Evolutionary conservation across 2,329 filamentous ascomycete genomes (phyloP).

Genomic region (Whalleya microplaca): DNA sequence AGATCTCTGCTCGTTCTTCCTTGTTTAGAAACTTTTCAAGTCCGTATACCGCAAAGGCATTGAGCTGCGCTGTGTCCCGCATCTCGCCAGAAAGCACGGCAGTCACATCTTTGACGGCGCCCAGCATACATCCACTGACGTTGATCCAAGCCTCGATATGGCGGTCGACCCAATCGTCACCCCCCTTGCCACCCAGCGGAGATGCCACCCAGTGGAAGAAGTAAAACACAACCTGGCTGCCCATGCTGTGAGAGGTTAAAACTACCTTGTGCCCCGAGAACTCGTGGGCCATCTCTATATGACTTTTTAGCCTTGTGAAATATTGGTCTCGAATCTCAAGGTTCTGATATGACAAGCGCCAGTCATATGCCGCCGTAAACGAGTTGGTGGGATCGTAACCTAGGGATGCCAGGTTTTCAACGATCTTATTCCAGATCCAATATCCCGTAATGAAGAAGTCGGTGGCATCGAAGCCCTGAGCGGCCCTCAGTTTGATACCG

Average conservation of each 20-base stretch:
- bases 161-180: slow-evolving; percentile 85
- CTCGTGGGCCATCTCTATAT: slow-evolving; percentile 83
- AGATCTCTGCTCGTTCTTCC: slow-evolving; percentile 89
- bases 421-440: slow-evolving; percentile 99
- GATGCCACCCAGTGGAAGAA: slow-evolving; percentile 83
- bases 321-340: slow-evolving; percentile 91
- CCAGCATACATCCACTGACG: slow-evolving; percentile 96
- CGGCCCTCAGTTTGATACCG: slow-evolving; percentile 85
- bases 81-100: slow-evolving; percentile 95
- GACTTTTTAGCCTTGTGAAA: slow-evolving; percentile 85
- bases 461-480: slow-evolving; percentile 95
- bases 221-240: slow-evolving; percentile 90
- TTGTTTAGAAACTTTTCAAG: slow-evolving; percentile 93
- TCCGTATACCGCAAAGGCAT: slow-evolving; percentile 94
- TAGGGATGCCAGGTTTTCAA: slow-evolving; percentile 94
- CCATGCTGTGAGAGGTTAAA: slow-evolving; percentile 94
- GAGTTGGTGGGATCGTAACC: slow-evolving; percentile 88
- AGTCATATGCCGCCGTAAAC: slow-evolving; percentile 79
- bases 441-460: slow-evolving; percentile 93
- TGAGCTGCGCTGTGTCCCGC: slow-evolving; percentile 96
- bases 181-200: slow-evolving; percentile 77
- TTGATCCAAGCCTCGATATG: slow-evolving; percentile 97
- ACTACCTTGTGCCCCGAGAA: slow-evolving; percentile 79
- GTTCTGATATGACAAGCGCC: slow-evolving; percentile 88
- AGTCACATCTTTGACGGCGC: slow-evolving; percentile 86